Base-by-base conservation (phyloP, 2,329 filamentous ascomycete species). In the Aspergillus caelatus region DNA sequence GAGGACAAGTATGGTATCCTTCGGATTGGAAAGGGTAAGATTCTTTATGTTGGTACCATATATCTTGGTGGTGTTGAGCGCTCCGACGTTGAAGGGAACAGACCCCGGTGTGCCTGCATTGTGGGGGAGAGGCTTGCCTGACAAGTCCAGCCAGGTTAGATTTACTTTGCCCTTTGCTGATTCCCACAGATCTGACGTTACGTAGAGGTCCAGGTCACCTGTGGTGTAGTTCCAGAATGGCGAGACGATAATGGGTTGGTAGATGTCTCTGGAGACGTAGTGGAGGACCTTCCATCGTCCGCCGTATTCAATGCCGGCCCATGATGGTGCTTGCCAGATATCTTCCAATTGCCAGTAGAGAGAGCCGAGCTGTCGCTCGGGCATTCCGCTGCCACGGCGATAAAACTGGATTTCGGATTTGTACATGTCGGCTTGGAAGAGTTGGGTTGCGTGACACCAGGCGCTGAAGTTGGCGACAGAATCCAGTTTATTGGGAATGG, bases 321-420 rank as follows among this genome's bases (percentile, higher is more conserved):
- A 89, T 0, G 85, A 88, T 0, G 87, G 86, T 1, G 86, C 86
- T 66, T 87, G 85, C 86, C 86, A 88, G 62, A 88, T 84, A 68
- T 89, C 87, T 67, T 89, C 86, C 1, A 90, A 78, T 69, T 89
- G 87, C 88, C 87, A 90, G 72, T 89, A 89, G 6, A 90, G 71
- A 12, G 81, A 82, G 0, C 87, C 87, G 2, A 89, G 79, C 67
- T 89, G 86, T 0, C 86, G 79, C 64, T 89, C 83, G 0, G 82
- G 83, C 68, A 82, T 70, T 0, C 86, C 87, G 45, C 84, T 86
- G 0, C 87, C 87, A 6, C 84, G 79, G 6, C 87, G 82, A 69
- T 89, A 89, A 74, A 86, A 89, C 59, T 85, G 80, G 19, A 89
- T 89, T 72, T 89, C 82, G 2, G 78, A 81, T 46, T 82, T 84